Conservation (phyloP, 768 basidiomycete genomes). For the Mrakia gelida region DNA sequence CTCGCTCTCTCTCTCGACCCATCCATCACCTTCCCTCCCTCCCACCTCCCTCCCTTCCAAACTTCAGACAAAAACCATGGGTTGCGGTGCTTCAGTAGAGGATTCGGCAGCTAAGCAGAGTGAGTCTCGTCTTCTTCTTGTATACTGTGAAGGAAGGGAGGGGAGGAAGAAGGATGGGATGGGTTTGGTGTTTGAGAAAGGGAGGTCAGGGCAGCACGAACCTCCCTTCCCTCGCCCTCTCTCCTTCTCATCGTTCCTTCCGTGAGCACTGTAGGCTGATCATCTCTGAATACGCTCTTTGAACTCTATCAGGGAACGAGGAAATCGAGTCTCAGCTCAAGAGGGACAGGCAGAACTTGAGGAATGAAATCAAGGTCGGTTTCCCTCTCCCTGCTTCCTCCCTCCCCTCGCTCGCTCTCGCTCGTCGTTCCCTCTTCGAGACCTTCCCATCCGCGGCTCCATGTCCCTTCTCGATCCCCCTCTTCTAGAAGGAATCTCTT, state of each 20-base stretch:
- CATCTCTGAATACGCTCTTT: neutral
- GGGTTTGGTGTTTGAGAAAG: no score
- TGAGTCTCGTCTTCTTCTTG: constrained; percentile 3
- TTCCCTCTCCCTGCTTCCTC: neutral
- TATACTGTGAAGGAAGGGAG: no score
- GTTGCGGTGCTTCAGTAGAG: constrained; percentile 41
- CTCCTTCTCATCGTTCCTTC: no score
- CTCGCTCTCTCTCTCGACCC: neutral
- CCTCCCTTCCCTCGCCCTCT: neutral
- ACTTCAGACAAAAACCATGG: constrained; percentile 34
- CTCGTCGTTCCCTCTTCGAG: no score
- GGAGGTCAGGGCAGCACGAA: neutral
- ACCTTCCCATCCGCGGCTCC: no score
- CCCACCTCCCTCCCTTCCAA: neutral
- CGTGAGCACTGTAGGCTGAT: no score
- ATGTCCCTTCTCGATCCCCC: no score
- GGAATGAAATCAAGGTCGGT: constrained; percentile 65
- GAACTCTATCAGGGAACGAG: constrained; percentile 56
- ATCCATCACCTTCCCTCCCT: neutral
- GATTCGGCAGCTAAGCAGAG: constrained; percentile 37
- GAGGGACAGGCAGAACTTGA: constrained; percentile 77
- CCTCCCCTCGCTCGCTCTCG: neutral
- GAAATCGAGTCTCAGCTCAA: constrained; percentile 91
- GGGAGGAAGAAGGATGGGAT: no score
- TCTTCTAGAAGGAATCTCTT: no score